phyloP scores from a whole-genome alignment of 2,329 filamentous ascomycete species.

The Orbilia ellipsospora region DNA sequence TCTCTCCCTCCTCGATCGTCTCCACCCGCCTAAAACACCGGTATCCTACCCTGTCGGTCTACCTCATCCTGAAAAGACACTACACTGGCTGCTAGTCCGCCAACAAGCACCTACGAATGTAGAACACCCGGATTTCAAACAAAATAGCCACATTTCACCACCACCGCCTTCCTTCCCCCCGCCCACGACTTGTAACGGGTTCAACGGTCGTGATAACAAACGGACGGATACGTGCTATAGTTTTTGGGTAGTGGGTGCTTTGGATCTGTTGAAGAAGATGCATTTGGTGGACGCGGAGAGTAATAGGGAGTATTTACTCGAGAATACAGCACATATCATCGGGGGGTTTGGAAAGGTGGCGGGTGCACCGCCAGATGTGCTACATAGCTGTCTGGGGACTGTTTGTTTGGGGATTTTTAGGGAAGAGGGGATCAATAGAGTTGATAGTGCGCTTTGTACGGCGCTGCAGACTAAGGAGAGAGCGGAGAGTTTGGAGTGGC shows the following conservation, averaged over 20 bases:
- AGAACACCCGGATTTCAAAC: slow-evolving; percentile 62
- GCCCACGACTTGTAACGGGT: slow-evolving; percentile 67
- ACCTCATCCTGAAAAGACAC: slow-evolving; percentile 61
- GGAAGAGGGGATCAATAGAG: slow-evolving; percentile 74
- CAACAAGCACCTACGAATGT: slow-evolving; percentile 64
- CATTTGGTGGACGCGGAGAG: slow-evolving; percentile 70
- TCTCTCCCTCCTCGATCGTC: slow-evolving; percentile 77
- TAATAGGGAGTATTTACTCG: slow-evolving; percentile 81
- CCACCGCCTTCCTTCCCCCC: slow-evolving; percentile 30
- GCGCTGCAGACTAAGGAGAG: slow-evolving; percentile 70
- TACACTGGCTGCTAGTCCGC: slow-evolving; percentile 72
- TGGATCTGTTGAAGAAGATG: slow-evolving; percentile 70
- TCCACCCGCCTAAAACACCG: slow-evolving; percentile 62
- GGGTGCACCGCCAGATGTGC: slow-evolving; percentile 69
- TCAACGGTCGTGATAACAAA: slow-evolving; percentile 93
- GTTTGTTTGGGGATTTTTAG: slow-evolving; percentile 79
- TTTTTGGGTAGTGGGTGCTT: slow-evolving; percentile 80
- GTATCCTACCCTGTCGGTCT: slow-evolving; percentile 62
- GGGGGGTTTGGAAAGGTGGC: slow-evolving; percentile 82
- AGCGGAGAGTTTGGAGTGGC: slow-evolving; percentile 64
- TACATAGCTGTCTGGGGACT: slow-evolving; percentile 89
- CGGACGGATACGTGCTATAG: slow-evolving; percentile 93
- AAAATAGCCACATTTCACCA: slow-evolving; percentile 60
- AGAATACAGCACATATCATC: slow-evolving; percentile 86
- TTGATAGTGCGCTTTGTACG: slow-evolving; percentile 82